Evolutionary conservation across 1,139 yeast species (phyloP), one percentile per base, ranked within the genome.

Genomic region (Saccharomyces hybrid): DNA sequence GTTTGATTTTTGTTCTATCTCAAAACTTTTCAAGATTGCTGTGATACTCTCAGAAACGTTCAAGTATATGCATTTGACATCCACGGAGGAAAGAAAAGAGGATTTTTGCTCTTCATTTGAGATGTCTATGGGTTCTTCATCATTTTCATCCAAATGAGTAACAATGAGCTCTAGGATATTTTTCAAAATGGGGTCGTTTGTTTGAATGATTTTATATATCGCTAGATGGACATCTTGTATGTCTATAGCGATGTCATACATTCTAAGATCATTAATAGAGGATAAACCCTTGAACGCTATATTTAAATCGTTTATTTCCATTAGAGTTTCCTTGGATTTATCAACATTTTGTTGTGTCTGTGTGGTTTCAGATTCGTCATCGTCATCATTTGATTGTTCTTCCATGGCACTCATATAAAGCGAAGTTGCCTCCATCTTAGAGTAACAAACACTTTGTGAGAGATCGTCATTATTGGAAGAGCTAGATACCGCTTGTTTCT

Each of bases 341-440:
- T 58, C 29, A 52, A 55, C 48, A 32, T 65, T 49, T n/a, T 61
- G 51, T 29, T 52, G 51, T 9, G 52, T 29, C 19, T 58, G 54
- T 6, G 55, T 57, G 1, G 52, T 47, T 24, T 29, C 44, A 8
- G 12, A 9, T 9, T 29, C 44, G 11, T 12, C 34, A 24, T 31
- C 19, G 42, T 27, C 27, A 14, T 28, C 42, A 42, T 21, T 42
- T 21, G 24, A 28, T 21, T 29, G 31, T 9, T 68, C 68, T 0
- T 85, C 82, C 2, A 83, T 75, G 1, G 96, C 96, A 70, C 96
- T 88, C 91, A 88, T 82, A 66, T 88, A 89, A 32, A 89, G 78
- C 1, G 95, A 84, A 50, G 82, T 79, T 2, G 87, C 86, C 58
- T 85, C 86, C 53, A 80, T 83, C 54, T 81, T 86, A 0, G 93